Percentiles rank a stretch among this genome's conserved stretches.
phyloP scores from a whole-genome alignment of 768 basidiomycete genomes.

The Mycena galopus region DNA sequence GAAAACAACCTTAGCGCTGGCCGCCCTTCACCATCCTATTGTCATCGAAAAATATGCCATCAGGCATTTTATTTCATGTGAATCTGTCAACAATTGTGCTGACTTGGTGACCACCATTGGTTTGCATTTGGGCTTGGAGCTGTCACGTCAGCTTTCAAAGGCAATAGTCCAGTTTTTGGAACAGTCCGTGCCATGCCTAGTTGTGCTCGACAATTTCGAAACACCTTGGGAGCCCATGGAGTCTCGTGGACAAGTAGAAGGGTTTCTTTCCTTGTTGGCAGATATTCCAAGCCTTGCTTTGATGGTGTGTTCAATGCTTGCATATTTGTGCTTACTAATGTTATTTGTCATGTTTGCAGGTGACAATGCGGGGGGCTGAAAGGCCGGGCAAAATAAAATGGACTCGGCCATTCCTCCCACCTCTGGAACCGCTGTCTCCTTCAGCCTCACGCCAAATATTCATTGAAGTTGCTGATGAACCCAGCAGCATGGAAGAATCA shows the following conservation, averaged over 20 bases:
- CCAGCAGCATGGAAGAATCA: background rate
- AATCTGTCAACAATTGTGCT: background rate
- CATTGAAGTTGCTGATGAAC: background rate
- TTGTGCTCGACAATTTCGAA: background rate
- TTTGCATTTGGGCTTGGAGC: constrained; percentile 1
- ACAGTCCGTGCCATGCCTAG: background rate
- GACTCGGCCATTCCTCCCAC: no score
- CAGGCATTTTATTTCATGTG: constrained; percentile 19
- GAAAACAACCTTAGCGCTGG: background rate
- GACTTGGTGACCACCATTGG: constrained; percentile 2
- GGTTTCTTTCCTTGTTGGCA: background rate
- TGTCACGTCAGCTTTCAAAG: background rate
- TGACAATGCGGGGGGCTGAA: background rate
- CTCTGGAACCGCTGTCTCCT: no score
- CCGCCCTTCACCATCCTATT: background rate
- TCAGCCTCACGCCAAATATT: no score
- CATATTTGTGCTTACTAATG: no score
- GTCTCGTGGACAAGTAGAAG: background rate
- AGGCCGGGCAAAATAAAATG: no score
- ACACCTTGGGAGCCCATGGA: background rate
- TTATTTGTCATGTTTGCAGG: background rate
- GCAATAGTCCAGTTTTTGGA: no score
- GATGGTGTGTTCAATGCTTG: no score
- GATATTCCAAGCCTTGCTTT: background rate
- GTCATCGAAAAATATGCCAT: background rate